These are phyloP conservation scores for Erigeron philadelphicus DNA, from an alignment of 140 eudicot species.

Conservation along the genomic window DNA sequence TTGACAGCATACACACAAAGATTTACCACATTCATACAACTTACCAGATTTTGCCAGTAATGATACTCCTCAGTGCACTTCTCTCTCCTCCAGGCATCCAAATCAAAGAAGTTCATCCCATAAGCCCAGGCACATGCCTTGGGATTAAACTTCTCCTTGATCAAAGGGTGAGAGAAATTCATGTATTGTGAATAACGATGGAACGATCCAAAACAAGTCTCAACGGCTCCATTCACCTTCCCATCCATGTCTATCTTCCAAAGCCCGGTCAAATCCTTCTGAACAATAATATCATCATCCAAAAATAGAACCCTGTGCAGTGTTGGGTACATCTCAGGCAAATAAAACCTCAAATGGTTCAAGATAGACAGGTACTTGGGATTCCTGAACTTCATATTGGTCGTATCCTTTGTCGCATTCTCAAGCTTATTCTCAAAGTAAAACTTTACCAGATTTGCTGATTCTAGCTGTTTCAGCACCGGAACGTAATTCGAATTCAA, in stretches of 20 bases:
- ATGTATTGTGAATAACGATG: conserved; percentile 90
- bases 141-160: conserved; percentile 79
- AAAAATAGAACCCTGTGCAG: conserved; percentile 81
- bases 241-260: conserved; percentile 98
- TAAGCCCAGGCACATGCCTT: conserved; percentile 98
- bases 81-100: conserved; percentile 98
- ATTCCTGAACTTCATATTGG: conserved; percentile 87
- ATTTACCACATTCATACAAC: conserved; percentile 7
- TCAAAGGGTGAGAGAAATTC: conserved; percentile 93
- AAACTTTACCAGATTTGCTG: conserved; percentile 67
- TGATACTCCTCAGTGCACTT: conserved; percentile 88
- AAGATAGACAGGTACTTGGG: conserved; percentile 81
- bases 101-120: conserved; percentile 95
- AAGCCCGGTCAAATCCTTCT: conserved; percentile 83
- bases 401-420: conserved; percentile 93
- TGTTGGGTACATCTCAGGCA: conserved; percentile 89
- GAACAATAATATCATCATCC: conserved; percentile 90
- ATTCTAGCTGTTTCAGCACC: conserved; percentile 73
- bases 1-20: not conserved
- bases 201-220: conserved; percentile 92
- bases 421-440: conserved; percentile 86
- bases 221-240: conserved; percentile 92
- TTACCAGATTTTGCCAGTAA: conserved; percentile 94
- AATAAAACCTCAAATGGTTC: conserved; percentile 79
- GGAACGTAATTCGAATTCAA: conserved; percentile 89